Base-by-base conservation (phyloP, 139 green algal species). In the Chlamydomonas eustigma region DNA sequence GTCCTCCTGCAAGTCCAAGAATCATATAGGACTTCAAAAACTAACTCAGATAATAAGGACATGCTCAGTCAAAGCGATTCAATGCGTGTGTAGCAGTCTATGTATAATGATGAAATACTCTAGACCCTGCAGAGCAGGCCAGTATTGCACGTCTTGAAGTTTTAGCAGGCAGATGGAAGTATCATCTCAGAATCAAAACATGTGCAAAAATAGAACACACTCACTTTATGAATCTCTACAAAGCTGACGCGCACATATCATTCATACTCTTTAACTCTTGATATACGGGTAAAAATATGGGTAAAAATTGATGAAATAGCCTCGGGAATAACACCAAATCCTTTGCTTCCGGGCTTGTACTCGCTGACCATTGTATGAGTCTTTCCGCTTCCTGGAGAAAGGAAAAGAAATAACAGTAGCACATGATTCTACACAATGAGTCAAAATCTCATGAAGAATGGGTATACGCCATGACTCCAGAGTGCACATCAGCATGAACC, bases 201-300 rank as follows among this genome's bases (percentile, higher is more conserved):
- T n/a, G n/a, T n/a, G n/a, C n/a, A n/a, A n/a, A n/a, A n/a, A n/a
- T n/a, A n/a, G n/a, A n/a, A n/a, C n/a, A n/a, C n/a, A n/a, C n/a
- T n/a, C n/a, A n/a, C 91, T 86, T 96, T 94, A 80, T 97, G 89
- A 35, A 98, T 97, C 78, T 98, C 93, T 51, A 97, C 90, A 81
- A 97, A 98, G 39, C 90, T 90, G 33, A 96, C 93, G 6, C 88
- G 88, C 3, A 98, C 86, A 4, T 79, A 88, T 77, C 88, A 92
- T n/a, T 91, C 81, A 34, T 81, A 78, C 5, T 87, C 73, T 33
- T 74, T 83, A 22, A 38, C 36, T 0, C 65, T 58, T 12, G 79
- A 65, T 1, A 95, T 88, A n/a, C 81, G 75, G 0, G 69, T 58
- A 18, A 78, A 65, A 1, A 95, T 88, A n/a, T 80, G 75, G 3